Evolutionary conservation across 2,329 filamentous ascomycete genomes (phyloP), one percentile per base, ranked within the genome.

Genomic region (Saccharata proteae): DNA sequence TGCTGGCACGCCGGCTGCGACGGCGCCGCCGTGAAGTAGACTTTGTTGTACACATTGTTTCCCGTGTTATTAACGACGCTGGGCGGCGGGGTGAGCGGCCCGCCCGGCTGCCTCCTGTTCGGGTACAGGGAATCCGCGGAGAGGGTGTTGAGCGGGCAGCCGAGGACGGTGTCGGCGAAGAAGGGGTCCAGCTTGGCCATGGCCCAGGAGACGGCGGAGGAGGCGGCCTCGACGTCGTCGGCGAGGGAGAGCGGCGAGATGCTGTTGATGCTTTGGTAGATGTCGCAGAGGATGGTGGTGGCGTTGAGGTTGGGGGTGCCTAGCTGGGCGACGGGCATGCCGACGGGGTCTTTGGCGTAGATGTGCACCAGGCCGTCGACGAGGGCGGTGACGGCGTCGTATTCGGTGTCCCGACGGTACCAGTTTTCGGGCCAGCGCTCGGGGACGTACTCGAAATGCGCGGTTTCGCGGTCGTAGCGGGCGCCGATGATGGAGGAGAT

Each of bases 231-330:
- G 11, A 35, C 38, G 3, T 40, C 38, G 10, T 47, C 50, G 12
- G 37, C 46, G 6, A 55, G 30, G 4, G 40, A 32, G 8, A 56
- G 45, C 16, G 52, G 54, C 9, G 45, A 51, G 42, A 55, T 43
- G 16, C 48, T 52, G 40, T 52, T 52, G 31, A 57, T 32, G 11
- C 53, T 52, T 32, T 50, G 43, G 41, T 51, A 54, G 16, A 54
- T 16, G 19, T 53, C 43, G 41, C 52, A 58, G 6, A 55, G 45
- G 6, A 55, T 22, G 10, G 47, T 51, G 24, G 43, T 39, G 16
- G 40, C 35, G 29, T 42, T 51, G 13, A 56, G 35, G 30, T 55
- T 55, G 6, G 42, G 39, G 1, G 47, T 53, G 11, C 49, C 49
- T 17, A 56, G 22, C 28, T 55, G 46, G 4, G 43, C 40, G 22